Evolutionary conservation across 768 basidiomycete genomes (phyloP).

Genomic region (Phylloporus arenicola): DNA sequence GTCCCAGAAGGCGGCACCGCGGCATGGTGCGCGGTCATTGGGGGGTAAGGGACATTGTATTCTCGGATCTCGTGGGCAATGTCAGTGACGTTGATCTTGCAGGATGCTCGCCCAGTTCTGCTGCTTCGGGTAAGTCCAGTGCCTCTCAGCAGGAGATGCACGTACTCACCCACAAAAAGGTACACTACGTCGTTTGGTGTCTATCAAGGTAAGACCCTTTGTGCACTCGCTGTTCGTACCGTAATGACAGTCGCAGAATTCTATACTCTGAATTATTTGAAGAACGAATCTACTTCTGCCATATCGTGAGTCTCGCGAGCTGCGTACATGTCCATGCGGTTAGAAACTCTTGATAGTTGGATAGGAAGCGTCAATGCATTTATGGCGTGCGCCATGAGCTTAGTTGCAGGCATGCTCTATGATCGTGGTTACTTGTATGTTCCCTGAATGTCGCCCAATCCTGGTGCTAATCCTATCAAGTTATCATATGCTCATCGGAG

Average conservation of each 20-base stretch:
- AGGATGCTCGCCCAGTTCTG: constrained; percentile 31
- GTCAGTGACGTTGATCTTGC: neutral
- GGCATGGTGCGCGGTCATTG: constrained; percentile 23
- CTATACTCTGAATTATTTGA: constrained; percentile 34
- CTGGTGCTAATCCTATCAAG: constrained; percentile 20
- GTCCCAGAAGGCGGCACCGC: constrained; percentile 27
- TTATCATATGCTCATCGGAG: constrained; percentile 41
- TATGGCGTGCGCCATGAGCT: constrained; percentile 32
- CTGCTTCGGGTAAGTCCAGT: constrained; percentile 30
- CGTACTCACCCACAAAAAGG: constrained; percentile 15
- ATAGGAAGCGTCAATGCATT: constrained; percentile 47
- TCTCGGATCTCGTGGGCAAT: neutral
- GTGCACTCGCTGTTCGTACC: neutral
- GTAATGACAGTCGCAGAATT: constrained; percentile 27
- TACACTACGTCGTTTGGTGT: constrained; percentile 36
- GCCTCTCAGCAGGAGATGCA: neutral
- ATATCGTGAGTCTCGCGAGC: constrained; percentile 30
- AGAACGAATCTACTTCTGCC: constrained; percentile 28
- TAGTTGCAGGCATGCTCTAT: constrained; percentile 41
- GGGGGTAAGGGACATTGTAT: constrained; percentile 12
- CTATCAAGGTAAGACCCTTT: constrained; percentile 31
- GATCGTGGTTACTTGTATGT: constrained; percentile 50
- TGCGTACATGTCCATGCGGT: neutral
- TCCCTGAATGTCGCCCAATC: neutral
- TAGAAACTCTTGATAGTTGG: constrained; percentile 24